Conservation (phyloP, 2,329 filamentous ascomycete species). For the Botrytis cinerea region DNA sequence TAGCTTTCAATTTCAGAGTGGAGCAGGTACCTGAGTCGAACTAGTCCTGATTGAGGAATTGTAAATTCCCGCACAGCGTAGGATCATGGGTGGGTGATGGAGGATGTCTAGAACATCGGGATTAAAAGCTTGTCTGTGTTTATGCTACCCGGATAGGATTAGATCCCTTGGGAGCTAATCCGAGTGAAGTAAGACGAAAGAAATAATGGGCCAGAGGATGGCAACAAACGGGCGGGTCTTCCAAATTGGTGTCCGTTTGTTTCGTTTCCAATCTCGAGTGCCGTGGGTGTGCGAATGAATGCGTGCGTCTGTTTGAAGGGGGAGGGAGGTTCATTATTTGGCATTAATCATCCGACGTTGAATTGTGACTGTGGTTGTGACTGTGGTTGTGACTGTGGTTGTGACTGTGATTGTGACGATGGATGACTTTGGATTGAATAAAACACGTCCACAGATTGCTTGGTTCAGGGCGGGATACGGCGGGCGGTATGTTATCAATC, state of each 20-base stretch:
- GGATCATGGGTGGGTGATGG: too few species aligned
- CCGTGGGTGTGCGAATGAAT: not conserved
- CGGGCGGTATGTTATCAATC: too few species aligned
- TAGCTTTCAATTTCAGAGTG: slow-evolving; percentile 3
- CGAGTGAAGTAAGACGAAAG: rapidly evolving
- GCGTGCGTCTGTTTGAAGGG: not conserved
- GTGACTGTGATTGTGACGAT: not conserved
- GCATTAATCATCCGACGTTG: not conserved
- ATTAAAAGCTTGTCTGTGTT: not conserved
- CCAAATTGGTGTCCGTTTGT: not conserved
- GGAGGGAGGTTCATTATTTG: not conserved
- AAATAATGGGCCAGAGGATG: not conserved
- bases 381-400: not conserved
- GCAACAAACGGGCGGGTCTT: not conserved
- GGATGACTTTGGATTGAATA: not conserved
- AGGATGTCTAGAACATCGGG: slow-evolving; percentile 1
- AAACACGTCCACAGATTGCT: not conserved
- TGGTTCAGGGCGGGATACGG: too few species aligned
- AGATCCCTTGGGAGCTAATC: rapidly evolving
- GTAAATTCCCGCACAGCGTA: not conserved
- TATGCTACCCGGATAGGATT: not conserved
- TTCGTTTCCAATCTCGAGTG: not conserved
- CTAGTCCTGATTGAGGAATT: not conserved
- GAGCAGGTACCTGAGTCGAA: not conserved
- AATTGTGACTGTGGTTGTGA: not conserved